Conservation (phyloP, 2,329 filamentous ascomycete species). For the Penicillium sp. region DNA sequence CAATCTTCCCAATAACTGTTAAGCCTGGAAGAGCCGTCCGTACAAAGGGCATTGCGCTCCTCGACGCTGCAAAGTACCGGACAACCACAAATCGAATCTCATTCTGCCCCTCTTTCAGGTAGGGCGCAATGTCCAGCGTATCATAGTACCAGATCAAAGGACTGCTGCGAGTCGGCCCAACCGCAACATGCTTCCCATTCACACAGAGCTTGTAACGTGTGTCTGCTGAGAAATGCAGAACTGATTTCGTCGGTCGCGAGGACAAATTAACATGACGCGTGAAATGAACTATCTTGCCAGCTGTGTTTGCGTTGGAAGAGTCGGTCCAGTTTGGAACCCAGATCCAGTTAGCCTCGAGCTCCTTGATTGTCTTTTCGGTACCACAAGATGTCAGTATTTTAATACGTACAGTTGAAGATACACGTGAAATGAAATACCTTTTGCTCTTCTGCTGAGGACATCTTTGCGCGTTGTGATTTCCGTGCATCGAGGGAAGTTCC, state of each 20-base stretch:
- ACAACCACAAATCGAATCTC: conserved; percentile 25
- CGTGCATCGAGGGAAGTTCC: no score
- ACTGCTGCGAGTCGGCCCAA: conserved; percentile 42
- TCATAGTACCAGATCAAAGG: conserved; percentile 37
- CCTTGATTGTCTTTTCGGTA: not conserved
- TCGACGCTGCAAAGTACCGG: conserved; percentile 28
- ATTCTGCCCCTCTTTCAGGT: conserved; percentile 25
- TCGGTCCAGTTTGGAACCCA: conserved; percentile 1
- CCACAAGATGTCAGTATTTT: not conserved
- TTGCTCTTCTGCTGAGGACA: not conserved
- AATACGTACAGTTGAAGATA: not conserved
- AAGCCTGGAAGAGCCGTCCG: conserved; percentile 31
- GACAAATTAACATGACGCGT: conserved; percentile 18
- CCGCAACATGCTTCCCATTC: conserved; percentile 38
- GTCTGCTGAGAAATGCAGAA: conserved; percentile 41
- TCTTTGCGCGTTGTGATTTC: not conserved
- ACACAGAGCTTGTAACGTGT: conserved; percentile 47
- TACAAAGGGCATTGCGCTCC: conserved; percentile 34
- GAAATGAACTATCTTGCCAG: not conserved
- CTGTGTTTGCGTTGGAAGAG: not conserved
- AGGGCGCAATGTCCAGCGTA: conserved; percentile 29
- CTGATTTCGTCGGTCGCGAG: conserved; percentile 14
- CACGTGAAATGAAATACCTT: not conserved
- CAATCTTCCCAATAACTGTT: conserved; percentile 27
- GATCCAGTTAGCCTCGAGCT: not conserved